These are phyloP conservation scores for Wickerhamiella infanticola DNA, from an alignment of 1,139 yeast genomes.

Conservation along the genomic window DNA sequence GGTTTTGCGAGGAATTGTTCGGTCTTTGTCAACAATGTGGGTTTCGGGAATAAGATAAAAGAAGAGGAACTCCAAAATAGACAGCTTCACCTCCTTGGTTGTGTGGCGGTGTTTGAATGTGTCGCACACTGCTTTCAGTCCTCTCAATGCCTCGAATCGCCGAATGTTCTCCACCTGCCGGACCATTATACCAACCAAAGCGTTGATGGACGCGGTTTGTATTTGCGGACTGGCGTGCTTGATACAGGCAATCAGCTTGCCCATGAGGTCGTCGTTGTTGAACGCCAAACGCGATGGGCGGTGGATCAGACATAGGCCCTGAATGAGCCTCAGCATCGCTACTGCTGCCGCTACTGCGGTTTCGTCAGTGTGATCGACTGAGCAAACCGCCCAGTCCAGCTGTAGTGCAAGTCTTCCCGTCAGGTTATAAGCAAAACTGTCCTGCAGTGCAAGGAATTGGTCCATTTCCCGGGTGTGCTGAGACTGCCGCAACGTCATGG, in stretches of 20 bases:
- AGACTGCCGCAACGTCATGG: neutral
- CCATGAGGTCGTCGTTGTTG: slow-evolving; percentile 10
- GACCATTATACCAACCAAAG: slow-evolving; percentile 46
- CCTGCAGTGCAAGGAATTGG: slow-evolving; percentile 12
- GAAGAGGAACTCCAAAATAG: slow-evolving; percentile 54
- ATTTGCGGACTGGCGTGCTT: slow-evolving; percentile 16
- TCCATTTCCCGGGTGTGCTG: slow-evolving; percentile 3
- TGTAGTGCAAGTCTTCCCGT: slow-evolving; percentile 14
- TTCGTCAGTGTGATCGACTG: neutral
- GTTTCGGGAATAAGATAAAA: slow-evolving; percentile 61
- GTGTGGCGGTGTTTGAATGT: slow-evolving; percentile 27
- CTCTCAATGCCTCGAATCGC: slow-evolving; percentile 43
- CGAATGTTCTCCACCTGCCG: slow-evolving; percentile 43
- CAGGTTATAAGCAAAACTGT: slow-evolving; percentile 13
- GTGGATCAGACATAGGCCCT: slow-evolving; percentile 50
- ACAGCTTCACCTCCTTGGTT: slow-evolving; percentile 31
- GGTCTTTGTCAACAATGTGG: slow-evolving; percentile 12
- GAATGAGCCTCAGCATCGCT: slow-evolving; percentile 23
- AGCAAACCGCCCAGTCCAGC: slow-evolving; percentile 2
- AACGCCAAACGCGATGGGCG: slow-evolving; percentile 32
- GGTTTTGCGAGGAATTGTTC: slow-evolving; percentile 21
- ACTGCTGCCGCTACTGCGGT: slow-evolving; percentile 2
- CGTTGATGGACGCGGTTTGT: slow-evolving; percentile 36
- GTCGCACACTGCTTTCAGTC: slow-evolving; percentile 39
- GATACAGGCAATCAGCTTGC: slow-evolving; percentile 7